A percentile compares a stretch with the other conserved stretches of the same genome.
These are phyloP conservation scores for Erodium moschatum DNA, from an alignment of 441 rosid species.

Conservation along the genomic window DNA sequence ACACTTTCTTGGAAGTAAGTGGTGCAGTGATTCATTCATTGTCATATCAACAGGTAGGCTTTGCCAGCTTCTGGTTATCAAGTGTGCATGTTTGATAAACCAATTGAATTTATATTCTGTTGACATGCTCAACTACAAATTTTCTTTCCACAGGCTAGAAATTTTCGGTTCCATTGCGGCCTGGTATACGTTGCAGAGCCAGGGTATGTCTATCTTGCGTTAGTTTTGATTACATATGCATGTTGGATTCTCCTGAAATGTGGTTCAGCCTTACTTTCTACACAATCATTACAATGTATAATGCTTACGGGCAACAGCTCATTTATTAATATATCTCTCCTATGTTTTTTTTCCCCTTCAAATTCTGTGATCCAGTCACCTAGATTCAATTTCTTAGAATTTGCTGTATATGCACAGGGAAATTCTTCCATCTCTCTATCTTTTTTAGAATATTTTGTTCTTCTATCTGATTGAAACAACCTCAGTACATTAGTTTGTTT, in stretches of 20 bases:
- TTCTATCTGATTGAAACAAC: constrained; percentile 2
- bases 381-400: background rate
- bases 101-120: background rate
- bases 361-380: background rate
- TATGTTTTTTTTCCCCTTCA: background rate
- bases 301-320: background rate
- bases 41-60: constrained; percentile 64
- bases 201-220: constrained; percentile 47
- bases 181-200: constrained; percentile 90
- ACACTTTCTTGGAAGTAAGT: constrained; percentile 83
- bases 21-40: constrained; percentile 91
- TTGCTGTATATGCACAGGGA: background rate
- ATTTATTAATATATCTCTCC: background rate
- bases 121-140: background rate
- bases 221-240: constrained; percentile 8
- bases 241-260: background rate
- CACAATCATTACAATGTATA: background rate
- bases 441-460: background rate
- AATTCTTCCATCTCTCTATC: background rate
- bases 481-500: background rate
- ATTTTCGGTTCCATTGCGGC: constrained; percentile 87
- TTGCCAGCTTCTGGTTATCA: constrained; percentile 12
- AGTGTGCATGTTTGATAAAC: background rate
- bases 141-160: constrained; percentile 69
- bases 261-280: background rate